Evolutionary conservation across 495 filamentous ascomycete species (phyloP).

Genomic region (Aspergillus bertholletiae): DNA sequence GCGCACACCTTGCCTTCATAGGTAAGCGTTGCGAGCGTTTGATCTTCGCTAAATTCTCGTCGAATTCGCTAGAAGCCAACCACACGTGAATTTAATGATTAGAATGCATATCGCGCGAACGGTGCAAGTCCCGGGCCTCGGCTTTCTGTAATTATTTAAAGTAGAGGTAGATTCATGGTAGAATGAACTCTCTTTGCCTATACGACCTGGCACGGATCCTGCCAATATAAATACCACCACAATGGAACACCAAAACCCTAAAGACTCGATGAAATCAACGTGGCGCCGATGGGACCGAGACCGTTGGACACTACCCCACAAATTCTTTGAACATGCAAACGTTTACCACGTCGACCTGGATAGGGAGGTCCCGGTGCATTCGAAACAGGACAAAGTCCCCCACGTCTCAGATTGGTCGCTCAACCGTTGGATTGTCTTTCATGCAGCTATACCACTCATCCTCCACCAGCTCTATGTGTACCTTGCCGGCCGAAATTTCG

Average conservation of each 20-base stretch:
- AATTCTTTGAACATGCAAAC: conserved; percentile 24
- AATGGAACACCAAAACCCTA: conserved; percentile 13
- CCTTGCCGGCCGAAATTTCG: conserved; percentile 21
- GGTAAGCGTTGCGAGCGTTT: no score
- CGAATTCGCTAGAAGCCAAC: no score
- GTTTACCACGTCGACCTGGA: conserved; percentile 24
- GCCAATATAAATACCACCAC: no score
- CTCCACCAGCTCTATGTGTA: conserved; percentile 27
- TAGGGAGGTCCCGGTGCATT: conserved; percentile 27
- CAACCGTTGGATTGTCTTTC: conserved; percentile 32
- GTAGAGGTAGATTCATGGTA: no score
- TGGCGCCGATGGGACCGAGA: conserved; percentile 27
- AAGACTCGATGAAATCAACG: conserved; percentile 36
- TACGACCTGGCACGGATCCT: no score
- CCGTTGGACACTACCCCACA: conserved; percentile 27
- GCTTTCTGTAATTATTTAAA: no score
- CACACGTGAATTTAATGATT: no score
- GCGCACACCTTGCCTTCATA: no score
- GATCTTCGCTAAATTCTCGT: no score
- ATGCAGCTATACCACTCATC: conserved; percentile 25
- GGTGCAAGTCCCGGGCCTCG: no score
- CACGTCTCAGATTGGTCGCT: conserved; percentile 29
- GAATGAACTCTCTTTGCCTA: no score
- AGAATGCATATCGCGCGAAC: no score
- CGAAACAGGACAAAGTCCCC: conserved; percentile 30